Base-by-base conservation (phyloP, 2,329 filamentous ascomycete species). In the Bipolaris sorokiniana region DNA sequence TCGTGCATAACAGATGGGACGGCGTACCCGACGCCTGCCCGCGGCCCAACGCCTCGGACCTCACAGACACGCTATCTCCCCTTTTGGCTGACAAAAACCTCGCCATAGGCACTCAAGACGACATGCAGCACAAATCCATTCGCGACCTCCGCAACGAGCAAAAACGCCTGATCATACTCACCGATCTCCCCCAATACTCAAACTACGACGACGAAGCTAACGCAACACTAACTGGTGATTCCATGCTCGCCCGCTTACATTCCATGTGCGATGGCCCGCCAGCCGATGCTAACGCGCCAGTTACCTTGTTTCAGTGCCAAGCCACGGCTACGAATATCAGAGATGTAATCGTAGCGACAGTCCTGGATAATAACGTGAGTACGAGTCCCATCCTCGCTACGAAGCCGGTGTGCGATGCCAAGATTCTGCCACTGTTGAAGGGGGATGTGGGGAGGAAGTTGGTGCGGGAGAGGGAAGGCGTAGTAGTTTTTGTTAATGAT, bases 1-100 rank as follows among this genome's bases (percentile, higher is more conserved):
- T 82, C 3, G 72, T 82, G n/a, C 81, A 83, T 59, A 72, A 82
- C 56, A 72, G 82, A 7, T 83, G 79, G 78, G 81, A 83, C 56
- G 80, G 80, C 38, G 80, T 84, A 1, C 79, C 80, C 5, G 68
- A 56, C n/a, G 80, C 81, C 7, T 83, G 81, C 61, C 72, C 72
- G 1, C 73, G 72, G 3, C 81, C 81, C 0, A 75, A 58, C 33
- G 75, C 77, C 56, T 68, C 78, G 45, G 80, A 82, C 51, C 70
- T 82, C 38, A 48, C 65, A 7, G 67, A 70, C n/a, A 71, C 77
- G 20, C 66, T 82, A 1, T 63, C 76, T 33, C 70, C 71, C 1
- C 78, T 77, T 0, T 53, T 70, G 0, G 16, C 48, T 2, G 68
- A 51, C 16, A 64, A 47, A 15, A 63, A 68, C 11, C 23, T 76